phyloP scores from a whole-genome alignment of 2,329 filamentous ascomycete species.

The Sporothrix pseudoabietina region DNA sequence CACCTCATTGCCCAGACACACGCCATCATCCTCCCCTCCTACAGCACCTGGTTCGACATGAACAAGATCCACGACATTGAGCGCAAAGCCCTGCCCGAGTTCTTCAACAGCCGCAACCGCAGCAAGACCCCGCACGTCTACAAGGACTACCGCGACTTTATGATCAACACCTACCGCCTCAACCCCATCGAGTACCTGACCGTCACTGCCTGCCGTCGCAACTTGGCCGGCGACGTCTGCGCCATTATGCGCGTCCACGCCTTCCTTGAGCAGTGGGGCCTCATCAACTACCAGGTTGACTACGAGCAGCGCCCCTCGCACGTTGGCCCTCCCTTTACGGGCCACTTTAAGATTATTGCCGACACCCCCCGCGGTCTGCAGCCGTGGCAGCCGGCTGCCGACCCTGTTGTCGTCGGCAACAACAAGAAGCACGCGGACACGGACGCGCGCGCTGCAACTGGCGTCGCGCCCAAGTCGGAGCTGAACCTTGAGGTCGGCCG shows the following conservation, averaged over 20 bases:
- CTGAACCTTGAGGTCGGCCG: conserved; percentile 90
- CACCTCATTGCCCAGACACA: conserved; percentile 93
- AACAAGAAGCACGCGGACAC: conserved; percentile 67
- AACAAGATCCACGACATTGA: conserved; percentile 86
- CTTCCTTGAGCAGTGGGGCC: conserved; percentile 96
- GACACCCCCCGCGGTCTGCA: conserved; percentile 94
- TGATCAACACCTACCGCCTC: conserved; percentile 98
- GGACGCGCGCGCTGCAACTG: conserved; percentile 69
- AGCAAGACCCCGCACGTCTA: conserved; percentile 98
- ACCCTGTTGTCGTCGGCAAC: conserved; percentile 65
- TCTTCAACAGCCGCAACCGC: conserved; percentile 97
- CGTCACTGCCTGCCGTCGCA: conserved; percentile 91
- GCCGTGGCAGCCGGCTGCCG: conserved; percentile 88
- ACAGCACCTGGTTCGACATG: conserved; percentile 99
- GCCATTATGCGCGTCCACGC: conserved; percentile 98
- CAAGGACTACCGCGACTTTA: conserved; percentile 98
- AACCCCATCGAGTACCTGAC: conserved; percentile 97
- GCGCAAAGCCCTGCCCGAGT: conserved; percentile 92
- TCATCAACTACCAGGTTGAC: conserved; percentile 99
- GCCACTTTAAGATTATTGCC: conserved; percentile 93
- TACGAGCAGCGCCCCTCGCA: conserved; percentile 92
- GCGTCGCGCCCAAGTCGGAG: conserved; percentile 71
- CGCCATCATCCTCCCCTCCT: conserved; percentile 93
- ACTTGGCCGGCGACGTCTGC: conserved; percentile 95
- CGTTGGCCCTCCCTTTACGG: conserved; percentile 94